Evolutionary conservation across 352 stramenopile genomes (phyloP).

Genomic region (Pythium phragmitis): DNA sequence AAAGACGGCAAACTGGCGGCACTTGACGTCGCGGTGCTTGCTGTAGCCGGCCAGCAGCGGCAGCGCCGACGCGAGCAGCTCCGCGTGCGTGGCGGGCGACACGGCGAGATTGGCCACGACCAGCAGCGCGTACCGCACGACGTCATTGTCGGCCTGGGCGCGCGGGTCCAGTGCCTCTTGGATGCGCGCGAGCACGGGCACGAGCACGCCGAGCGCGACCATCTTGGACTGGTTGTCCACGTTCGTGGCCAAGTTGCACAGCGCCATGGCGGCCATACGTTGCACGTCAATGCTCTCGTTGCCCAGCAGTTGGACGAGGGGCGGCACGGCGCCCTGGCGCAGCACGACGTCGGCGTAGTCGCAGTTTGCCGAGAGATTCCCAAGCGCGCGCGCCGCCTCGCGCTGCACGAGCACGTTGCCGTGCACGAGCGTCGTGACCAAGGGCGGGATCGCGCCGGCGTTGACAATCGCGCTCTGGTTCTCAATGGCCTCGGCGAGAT

Average conservation of each 20-base stretch:
- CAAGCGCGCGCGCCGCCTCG: constrained; percentile 91
- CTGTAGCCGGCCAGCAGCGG: constrained; percentile 91
- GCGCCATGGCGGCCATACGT: constrained; percentile 94
- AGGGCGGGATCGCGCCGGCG: constrained; percentile 80
- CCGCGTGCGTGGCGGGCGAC: constrained; percentile 74
- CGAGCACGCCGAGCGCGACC: constrained; percentile 83
- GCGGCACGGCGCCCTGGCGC: constrained; percentile 76
- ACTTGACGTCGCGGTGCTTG: constrained; percentile 95
- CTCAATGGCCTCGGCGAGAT: constrained; percentile 93
- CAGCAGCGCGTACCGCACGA: constrained; percentile 93
- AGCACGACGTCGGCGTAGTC: constrained; percentile 94
- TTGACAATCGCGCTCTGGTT: constrained; percentile 93
- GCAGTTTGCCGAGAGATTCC: constrained; percentile 95
- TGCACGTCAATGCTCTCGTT: constrained; percentile 92
- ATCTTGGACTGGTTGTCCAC: constrained; percentile 93
- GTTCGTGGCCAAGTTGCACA: constrained; percentile 95
- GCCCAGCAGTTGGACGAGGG: constrained; percentile 86
- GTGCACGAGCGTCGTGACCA: constrained; percentile 82
- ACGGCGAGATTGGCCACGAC: constrained; percentile 93
- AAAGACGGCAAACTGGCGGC: constrained; percentile 95
- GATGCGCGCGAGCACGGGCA: constrained; percentile 87
- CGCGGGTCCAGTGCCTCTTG: constrained; percentile 91
- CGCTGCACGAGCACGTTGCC: constrained; percentile 84
- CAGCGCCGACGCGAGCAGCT: constrained; percentile 77
- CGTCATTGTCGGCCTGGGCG: constrained; percentile 92